Evolutionary conservation across 2,329 filamentous ascomycete species (phyloP), one percentile per base, ranked within the genome.

Genomic region (Penicillium rolfsii): DNA sequence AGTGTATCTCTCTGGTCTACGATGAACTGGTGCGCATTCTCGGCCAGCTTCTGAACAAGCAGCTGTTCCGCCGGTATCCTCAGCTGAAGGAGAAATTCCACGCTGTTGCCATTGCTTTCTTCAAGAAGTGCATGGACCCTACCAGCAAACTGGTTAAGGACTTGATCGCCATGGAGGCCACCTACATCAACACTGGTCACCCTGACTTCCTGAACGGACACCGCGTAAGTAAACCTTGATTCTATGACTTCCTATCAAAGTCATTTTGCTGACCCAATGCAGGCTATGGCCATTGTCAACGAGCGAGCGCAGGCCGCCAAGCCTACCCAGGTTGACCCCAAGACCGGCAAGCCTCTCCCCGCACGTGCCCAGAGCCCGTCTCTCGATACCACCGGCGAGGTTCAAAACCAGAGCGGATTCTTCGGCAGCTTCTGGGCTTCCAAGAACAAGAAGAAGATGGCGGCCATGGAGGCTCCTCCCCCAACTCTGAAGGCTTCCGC

Each of bases 381-480:
- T 41, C 81, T 92, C 52, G 87, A 88, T 57, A 74, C 79, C 54
- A 80, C 87, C 46, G 79, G 81, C 19, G 79, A 81, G 38, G 80
- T 79, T 30, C 78, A 77, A 63, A 91, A 91, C 74, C 62, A 66
- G n/a, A 82, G 85, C 62, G 93, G 94, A 40, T 99, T 99, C 85
- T 99, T 99, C 71, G 95, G 95, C 69, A 96, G 91, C 73, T 99
- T 99, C 86, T 99, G 97, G 75, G 92, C 95, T 11, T 93, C 91
- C 74, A 99, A 98, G 87, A 99, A 98, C 83, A 99, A 98, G 88
- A 99, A 99, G 89, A 98, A 97, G 89, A 96, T 96, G 81, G 95
- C 95, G n/a, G 93, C 94, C 52, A 99, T 99, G 95, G 95, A 99
- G 77, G 84, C 95, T 14, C 95, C 95, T 41, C 95, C 95, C 64